phyloP scores from a whole-genome alignment of 371 early-diverging fungal genomes.

The Syncephalastrum monosporum region DNA sequence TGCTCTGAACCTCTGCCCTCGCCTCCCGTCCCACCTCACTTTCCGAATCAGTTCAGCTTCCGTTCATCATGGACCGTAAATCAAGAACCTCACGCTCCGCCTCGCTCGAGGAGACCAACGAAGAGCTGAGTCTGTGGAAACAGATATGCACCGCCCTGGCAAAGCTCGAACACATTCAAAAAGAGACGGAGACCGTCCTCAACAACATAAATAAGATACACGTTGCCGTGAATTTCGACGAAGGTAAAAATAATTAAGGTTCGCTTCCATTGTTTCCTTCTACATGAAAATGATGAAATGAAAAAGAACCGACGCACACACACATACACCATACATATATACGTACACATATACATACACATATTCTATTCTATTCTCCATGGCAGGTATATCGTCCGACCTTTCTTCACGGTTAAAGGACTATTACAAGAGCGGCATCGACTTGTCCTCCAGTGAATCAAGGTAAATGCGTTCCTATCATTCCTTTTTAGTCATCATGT shows the following conservation, averaged over 20 bases:
- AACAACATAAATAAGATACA: conserved; percentile 45
- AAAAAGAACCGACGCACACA: too few relatives aligned
- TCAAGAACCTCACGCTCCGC: conserved; percentile 52
- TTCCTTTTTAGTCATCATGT: too few relatives aligned
- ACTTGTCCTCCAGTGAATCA: conserved; percentile 36
- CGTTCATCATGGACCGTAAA: conserved; percentile 44
- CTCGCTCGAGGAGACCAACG: conserved; percentile 50
- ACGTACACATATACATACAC: conserved; percentile 1
- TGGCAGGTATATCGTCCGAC: conserved; percentile 30
- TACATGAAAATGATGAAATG: too few relatives aligned
- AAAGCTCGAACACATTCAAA: conserved; percentile 48
- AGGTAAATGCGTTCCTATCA: conserved; percentile 24
- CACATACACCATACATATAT: too few relatives aligned
- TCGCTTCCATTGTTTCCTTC: too few relatives aligned
- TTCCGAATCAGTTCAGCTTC: not conserved
- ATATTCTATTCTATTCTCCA: conserved; percentile 1
- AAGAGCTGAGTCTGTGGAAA: conserved; percentile 57
- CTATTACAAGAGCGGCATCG: conserved; percentile 39
- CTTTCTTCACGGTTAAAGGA: conserved; percentile 31
- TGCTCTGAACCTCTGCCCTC: too few relatives aligned
- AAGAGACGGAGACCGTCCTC: conserved; percentile 37
- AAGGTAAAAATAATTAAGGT: conserved; percentile 32
- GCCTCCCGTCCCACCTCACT: too few relatives aligned
- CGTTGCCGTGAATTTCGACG: conserved; percentile 30
- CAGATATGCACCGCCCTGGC: conserved; percentile 57